Percentiles rank a stretch among this genome's conserved stretches.
These are phyloP conservation scores for Diaporthe aspalathi DNA, from an alignment of 2,329 filamentous ascomycete genomes.

Conservation along the genomic window DNA sequence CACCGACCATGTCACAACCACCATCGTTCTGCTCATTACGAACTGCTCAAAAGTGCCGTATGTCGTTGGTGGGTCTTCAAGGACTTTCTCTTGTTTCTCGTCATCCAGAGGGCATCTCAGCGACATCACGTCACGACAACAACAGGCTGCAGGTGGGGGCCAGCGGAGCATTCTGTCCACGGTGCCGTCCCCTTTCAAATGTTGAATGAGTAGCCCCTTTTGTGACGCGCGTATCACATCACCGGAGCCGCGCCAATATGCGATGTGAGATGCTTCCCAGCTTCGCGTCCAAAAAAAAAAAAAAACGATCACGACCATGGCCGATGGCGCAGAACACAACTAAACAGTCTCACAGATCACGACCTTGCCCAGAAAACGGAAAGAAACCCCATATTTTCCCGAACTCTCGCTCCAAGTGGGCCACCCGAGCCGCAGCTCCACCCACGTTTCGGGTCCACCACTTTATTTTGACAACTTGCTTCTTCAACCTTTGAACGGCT, in stretches of 20 bases:
- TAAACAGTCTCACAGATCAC: too few relatives aligned
- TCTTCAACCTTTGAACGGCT: neutral
- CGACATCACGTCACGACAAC: neutral
- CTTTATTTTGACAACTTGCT: conserved; percentile 33
- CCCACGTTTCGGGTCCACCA: conserved; percentile 28
- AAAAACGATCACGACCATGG: neutral
- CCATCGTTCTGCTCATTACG: neutral
- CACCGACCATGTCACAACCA: neutral
- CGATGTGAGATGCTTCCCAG: neutral
- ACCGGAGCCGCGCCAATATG: neutral
- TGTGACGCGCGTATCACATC: neutral
- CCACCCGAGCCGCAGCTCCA: conserved; percentile 19
- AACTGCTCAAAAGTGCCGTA: neutral
- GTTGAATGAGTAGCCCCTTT: neutral
- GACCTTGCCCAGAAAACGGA: neutral
- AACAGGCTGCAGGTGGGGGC: too few relatives aligned
- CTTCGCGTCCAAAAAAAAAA: too few relatives aligned
- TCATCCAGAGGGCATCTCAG: neutral
- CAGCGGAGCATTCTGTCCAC: neutral
- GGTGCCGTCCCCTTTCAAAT: neutral
- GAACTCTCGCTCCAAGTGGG: neutral
- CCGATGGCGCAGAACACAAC: neutral
- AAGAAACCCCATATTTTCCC: neutral
- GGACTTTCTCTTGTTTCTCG: neutral
- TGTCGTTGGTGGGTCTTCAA: neutral